These are phyloP conservation scores for Secale cereale DNA, from an alignment of 176 grass and related monocot species.

Conservation along the genomic window DNA sequence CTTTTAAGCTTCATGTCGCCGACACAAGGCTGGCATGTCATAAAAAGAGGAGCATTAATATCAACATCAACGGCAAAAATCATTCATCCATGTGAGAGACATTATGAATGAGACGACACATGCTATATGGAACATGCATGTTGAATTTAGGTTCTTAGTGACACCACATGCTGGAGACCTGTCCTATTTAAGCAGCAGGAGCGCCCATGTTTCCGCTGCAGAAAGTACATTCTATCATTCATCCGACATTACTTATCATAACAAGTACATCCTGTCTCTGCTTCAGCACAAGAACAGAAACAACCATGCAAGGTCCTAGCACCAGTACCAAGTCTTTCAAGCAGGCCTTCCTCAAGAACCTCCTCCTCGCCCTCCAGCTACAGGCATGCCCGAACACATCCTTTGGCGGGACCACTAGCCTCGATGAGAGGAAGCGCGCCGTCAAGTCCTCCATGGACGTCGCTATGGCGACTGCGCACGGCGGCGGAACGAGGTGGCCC, in stretches of 20 bases:
- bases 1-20: too few relatives aligned
- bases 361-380: slow-evolving; percentile 39
- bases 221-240: background rate
- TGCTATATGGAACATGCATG: background rate
- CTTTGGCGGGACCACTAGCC: slow-evolving; percentile 16
- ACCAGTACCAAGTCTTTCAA: slow-evolving; percentile 26
- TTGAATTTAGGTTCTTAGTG: background rate
- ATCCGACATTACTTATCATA: background rate
- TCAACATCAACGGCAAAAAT: too few relatives aligned
- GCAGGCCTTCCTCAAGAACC: slow-evolving; percentile 38
- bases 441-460: slow-evolving; percentile 52
- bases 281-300: background rate
- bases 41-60: too few relatives aligned
- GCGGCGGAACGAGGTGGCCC: slow-evolving; percentile 21
- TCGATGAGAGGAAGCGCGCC: slow-evolving; percentile 41
- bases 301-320: slow-evolving; percentile 43
- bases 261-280: background rate
- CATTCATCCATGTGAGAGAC: too few relatives aligned
- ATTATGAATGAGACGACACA: too few relatives aligned
- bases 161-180: background rate
- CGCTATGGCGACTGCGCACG: slow-evolving; percentile 56
- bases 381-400: background rate
- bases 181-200: background rate
- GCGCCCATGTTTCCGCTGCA: background rate
- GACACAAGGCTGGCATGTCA: too few relatives aligned